Conservation (phyloP, 1,284 basidiomycete genomes). For the Flammula alnicola region DNA sequence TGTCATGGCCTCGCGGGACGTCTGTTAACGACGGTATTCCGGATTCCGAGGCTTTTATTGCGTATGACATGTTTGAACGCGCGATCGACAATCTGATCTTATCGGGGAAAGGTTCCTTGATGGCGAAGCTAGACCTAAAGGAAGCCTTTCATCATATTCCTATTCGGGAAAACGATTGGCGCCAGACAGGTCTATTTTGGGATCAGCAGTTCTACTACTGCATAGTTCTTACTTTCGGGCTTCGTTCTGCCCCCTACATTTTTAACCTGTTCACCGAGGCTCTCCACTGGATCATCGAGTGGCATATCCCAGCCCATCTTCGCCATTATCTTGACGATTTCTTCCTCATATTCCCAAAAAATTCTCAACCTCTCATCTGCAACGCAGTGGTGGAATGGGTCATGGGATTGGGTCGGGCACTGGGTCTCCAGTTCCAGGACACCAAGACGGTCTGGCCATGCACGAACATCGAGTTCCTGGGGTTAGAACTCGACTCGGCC, state of each 20-base stretch:
- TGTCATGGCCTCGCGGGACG: constrained; percentile 37
- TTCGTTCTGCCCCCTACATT: constrained; percentile 39
- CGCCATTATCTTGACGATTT: constrained; percentile 39
- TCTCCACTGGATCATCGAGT: constrained; percentile 40
- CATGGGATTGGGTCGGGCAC: constrained; percentile 23
- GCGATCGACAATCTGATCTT: constrained; percentile 24
- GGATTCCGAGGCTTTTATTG: constrained; percentile 33
- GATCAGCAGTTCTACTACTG: constrained; percentile 32
- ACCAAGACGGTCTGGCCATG: constrained; percentile 31
- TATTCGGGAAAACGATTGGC: constrained; percentile 34
- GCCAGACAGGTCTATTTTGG: constrained; percentile 41
- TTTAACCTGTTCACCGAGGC: constrained; percentile 44
- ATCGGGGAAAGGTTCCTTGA: constrained; percentile 33
- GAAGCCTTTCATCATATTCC: constrained; percentile 44
- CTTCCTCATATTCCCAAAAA: constrained; percentile 25
- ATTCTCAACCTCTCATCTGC: background rate
- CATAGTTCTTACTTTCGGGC: constrained; percentile 33
- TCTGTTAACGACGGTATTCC: constrained; percentile 46
- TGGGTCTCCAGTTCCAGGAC: constrained; percentile 33
- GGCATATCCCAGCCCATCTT: constrained; percentile 30
- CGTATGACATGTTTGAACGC: constrained; percentile 34
- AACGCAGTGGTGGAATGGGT: constrained; percentile 30
- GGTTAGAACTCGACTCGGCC: constrained; percentile 34
- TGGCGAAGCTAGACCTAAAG: constrained; percentile 45
- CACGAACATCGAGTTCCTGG: constrained; percentile 34